These are phyloP conservation scores for Parietichytrium sp. DNA, from an alignment of 108 stramenopile genomes.

Conservation along the genomic window DNA sequence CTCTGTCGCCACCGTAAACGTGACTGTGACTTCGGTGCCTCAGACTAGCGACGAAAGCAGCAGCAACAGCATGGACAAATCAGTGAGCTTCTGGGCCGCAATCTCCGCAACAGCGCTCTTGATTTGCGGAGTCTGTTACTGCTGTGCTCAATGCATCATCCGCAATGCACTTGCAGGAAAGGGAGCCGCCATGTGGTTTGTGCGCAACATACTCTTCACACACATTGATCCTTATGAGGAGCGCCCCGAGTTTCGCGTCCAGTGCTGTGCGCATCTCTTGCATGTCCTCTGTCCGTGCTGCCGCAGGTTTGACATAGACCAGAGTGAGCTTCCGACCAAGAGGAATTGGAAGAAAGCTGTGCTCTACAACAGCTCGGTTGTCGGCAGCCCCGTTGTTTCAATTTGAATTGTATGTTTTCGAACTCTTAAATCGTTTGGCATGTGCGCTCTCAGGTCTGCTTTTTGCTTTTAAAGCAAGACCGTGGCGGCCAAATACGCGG, in stretches of 20 bases:
- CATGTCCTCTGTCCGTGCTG: constrained; percentile 4
- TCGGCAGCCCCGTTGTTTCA: too few species aligned
- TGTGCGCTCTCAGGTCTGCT: too few species aligned
- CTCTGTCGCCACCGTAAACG: too few species aligned
- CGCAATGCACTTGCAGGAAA: not conserved
- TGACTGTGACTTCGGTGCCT: too few species aligned
- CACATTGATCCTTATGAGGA: constrained; percentile 6
- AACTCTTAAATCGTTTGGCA: too few species aligned
- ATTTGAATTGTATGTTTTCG: too few species aligned
- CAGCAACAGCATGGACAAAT: too few species aligned
- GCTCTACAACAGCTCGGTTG: too few species aligned
- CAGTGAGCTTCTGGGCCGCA: not conserved
- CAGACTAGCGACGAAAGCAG: too few species aligned
- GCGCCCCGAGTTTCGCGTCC: not conserved
- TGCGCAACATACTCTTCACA: constrained; percentile 3
- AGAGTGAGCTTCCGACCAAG: not conserved
- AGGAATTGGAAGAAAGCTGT: too few species aligned
- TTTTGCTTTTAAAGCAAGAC: too few species aligned
- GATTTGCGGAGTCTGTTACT: not conserved
- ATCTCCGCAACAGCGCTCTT: not conserved
- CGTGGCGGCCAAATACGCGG: too few species aligned
- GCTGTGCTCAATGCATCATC: not conserved
- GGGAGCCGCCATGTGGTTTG: constrained; percentile 6
- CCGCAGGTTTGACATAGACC: not conserved
- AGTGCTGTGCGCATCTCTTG: not conserved